Base-by-base conservation (phyloP, 139 green algal species). In the Diplosphaera chodatii region DNA sequence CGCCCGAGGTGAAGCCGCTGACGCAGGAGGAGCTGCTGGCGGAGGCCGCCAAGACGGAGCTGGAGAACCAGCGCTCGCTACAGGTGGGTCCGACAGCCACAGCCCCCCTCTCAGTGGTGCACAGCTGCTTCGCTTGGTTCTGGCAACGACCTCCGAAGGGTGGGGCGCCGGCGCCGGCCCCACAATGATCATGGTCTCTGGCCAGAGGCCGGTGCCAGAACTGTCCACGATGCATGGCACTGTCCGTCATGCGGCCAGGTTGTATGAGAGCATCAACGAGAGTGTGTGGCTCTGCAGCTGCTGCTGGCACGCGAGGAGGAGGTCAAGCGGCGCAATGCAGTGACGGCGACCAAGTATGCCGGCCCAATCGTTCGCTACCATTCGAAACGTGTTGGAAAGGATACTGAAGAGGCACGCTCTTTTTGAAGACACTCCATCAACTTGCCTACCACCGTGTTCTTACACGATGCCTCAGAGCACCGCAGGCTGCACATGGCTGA, bases 1-100 rank as follows among this genome's bases (percentile, higher is more conserved):
- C 48, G 18, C 16, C 48, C 13, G 48, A 59, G 48, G 48, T 59
- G 16, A 59, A 59, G 48, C 77, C 76, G 20, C 64, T 89, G 32
- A 90, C 87, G 0, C 89, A 95, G 76, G 90, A 89, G 32, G 90
- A 97, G 82, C 79, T 97, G 71, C 84, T 97, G 27, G 81, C 83
- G 10, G 92, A 97, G 68, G 91, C 92, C 0, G 91, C 92, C 3
- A 75, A 81, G 16, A 96, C 91, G 37, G 91, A 95, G 68, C 76
- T 95, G 22, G 80, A 90, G 5, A 97, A 97, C 77, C 76, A 83
- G 5, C 66, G 76, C 33, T 87, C 80, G 1, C 69, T 97, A 55
- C 76, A 90, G 73, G 71, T 83, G 29, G 1, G 55, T 16, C 23
- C 10, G 8, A 48, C 10, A n/a, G n/a, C n/a, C n/a, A n/a, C n/a